Percentiles rank a stretch among this genome's conserved stretches.
Evolutionary conservation across 352 stramenopile species (phyloP).

Genomic region (Pythium oligandrum): DNA sequence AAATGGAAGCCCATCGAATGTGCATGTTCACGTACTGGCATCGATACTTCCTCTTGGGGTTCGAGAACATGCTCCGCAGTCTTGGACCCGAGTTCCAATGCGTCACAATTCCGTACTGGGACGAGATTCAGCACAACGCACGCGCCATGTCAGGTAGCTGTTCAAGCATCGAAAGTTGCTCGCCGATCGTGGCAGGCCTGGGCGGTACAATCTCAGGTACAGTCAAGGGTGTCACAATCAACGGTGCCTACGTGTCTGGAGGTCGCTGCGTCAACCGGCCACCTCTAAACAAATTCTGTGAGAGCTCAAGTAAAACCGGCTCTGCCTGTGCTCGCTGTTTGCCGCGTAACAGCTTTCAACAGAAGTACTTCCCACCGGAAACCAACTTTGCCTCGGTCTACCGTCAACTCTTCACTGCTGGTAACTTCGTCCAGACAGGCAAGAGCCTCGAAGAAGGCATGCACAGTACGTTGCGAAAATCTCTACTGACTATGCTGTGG

Average conservation of each 20-base stretch:
- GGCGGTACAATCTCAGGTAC: conserved; percentile 18
- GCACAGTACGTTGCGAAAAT: conserved; percentile 34
- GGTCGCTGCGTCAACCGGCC: conserved; percentile 23
- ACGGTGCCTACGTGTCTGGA: conserved; percentile 12
- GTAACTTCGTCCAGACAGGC: conserved; percentile 18
- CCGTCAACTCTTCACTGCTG: conserved; percentile 36
- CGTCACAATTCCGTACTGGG: conserved; percentile 61
- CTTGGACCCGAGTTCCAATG: conserved; percentile 33
- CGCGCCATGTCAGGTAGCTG: conserved; percentile 19
- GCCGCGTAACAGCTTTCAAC: conserved; percentile 13
- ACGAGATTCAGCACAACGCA: conserved; percentile 32
- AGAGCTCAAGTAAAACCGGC: conserved; percentile 20
- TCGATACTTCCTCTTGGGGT: conserved; percentile 50
- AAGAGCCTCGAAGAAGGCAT: conserved; percentile 30
- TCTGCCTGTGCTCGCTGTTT: conserved; percentile 34
- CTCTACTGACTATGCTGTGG: not conserved
- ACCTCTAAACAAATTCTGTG: conserved; percentile 44
- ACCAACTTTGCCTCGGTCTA: conserved; percentile 38
- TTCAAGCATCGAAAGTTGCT: conserved; percentile 28
- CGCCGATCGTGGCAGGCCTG: conserved; percentile 29
- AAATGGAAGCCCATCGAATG: conserved; percentile 39
- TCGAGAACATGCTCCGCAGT: conserved; percentile 71
- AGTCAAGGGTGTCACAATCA: conserved; percentile 23
- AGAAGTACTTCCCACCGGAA: conserved; percentile 22
- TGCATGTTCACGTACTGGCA: conserved; percentile 81